phyloP scores from a whole-genome alignment of 2,329 filamentous ascomycete genomes.

The Aspergillus fumigatiaffinis region DNA sequence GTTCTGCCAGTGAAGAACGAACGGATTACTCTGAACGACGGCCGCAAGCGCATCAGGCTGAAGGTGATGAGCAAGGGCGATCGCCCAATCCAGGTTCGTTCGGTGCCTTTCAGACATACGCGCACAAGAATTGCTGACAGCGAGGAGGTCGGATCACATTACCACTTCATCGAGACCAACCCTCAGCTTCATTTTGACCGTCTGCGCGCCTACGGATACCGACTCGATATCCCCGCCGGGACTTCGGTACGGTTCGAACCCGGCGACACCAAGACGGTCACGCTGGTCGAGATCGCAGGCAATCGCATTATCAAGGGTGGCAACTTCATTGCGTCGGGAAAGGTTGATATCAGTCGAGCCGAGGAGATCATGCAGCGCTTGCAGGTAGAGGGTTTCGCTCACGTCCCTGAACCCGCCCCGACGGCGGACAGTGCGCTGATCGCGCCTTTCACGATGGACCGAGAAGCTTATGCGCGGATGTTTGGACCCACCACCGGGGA shows the following conservation, averaged over 20 bases:
- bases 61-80: constrained; percentile 83
- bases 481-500: constrained; percentile 92
- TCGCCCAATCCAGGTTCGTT: constrained; percentile 73
- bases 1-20: constrained; percentile 67
- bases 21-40: constrained; percentile 67
- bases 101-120: background rate
- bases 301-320: constrained; percentile 76
- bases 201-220: constrained; percentile 72
- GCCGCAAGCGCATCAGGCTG: constrained; percentile 67
- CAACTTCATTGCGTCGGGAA: constrained; percentile 72
- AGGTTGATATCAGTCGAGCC: constrained; percentile 60
- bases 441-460: constrained; percentile 66
- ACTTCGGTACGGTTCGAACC: constrained; percentile 93
- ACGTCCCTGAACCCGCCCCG: constrained; percentile 69
- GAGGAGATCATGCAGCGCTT: constrained; percentile 66
- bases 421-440: constrained; percentile 53
- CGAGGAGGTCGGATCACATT: constrained; percentile 74
- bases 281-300: constrained; percentile 82
- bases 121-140: background rate
- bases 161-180: constrained; percentile 95
- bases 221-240: constrained; percentile 84
- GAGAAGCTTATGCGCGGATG: constrained; percentile 77
- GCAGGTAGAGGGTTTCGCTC: constrained; percentile 71
- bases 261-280: constrained; percentile 86
- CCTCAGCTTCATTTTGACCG: constrained; percentile 86